Evolutionary conservation across 1,284 basidiomycete genomes (phyloP), one percentile per base, ranked within the genome.

Genomic region (Rhodotorula sp.): DNA sequence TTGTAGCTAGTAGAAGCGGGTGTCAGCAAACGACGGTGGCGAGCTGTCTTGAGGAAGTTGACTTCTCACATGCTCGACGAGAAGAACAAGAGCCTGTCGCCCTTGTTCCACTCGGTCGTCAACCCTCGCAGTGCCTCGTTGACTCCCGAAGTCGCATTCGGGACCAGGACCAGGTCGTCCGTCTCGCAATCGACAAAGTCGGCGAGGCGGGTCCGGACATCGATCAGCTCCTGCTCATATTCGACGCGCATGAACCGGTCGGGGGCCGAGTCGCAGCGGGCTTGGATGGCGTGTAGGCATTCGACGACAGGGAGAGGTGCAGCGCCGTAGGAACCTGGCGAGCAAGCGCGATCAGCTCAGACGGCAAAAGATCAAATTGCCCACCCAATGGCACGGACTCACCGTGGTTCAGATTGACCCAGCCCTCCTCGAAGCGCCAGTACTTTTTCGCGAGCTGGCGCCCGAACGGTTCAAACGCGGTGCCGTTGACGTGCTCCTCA

Each of bases 91-190:
- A 81, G 71, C 16, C 71, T 75, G 54, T 81, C 80, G 10, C 74
- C 70, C 49, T 78, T 70, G 54, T 77, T 47, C 78, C 78, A 80
- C 1, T 76, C 70, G 14, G 67, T 66, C 26, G 69, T 64, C 34
- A 81, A 31, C 10, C 75, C 76, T 0, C 79, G 67, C 21, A 81
- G 50, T 0, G 79, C 78, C 5, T 71, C 70, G 64, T 81, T 80
- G 68, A 80, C 76, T 16, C 79, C 80, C 3, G 71, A 72, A 14
- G 81, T 80, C 2, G 80, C 78, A 61, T 80, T 81, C 45, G 69
- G 54, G 7, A 81, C 76, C 48, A 81, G 70, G 50, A 79, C 80
- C 3, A 81, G 45, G 56, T 81, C 78, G 23, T 64, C 66, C 4
- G 59, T 59, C 31, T 77, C 73, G 54, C 75, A 73, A 43, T 71